phyloP scores from a whole-genome alignment of 345 rosid genomes.

The Camelina neglecta region DNA sequence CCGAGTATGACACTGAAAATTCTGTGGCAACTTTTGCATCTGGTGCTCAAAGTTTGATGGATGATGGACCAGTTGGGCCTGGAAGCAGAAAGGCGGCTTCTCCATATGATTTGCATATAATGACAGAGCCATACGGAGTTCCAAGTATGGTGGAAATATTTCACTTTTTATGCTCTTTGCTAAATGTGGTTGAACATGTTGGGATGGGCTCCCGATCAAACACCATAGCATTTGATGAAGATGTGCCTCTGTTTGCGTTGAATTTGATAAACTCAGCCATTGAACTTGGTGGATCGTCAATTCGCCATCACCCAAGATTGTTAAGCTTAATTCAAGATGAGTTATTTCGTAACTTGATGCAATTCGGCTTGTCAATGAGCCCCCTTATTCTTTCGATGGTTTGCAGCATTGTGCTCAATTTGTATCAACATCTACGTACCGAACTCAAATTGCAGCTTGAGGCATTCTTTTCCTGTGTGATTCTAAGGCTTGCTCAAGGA shows the following conservation, averaged over 20 bases:
- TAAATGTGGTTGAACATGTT: slow-evolving; percentile 77
- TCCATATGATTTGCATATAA: slow-evolving; percentile 74
- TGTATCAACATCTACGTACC: slow-evolving; percentile 82
- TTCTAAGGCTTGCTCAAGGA: slow-evolving; percentile 97
- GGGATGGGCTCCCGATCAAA: slow-evolving; percentile 80
- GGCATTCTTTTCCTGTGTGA: slow-evolving; percentile 98
- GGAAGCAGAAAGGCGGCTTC: slow-evolving; percentile 66
- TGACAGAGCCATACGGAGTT: slow-evolving; percentile 93
- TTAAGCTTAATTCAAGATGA: slow-evolving; percentile 94
- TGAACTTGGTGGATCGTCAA: slow-evolving; percentile 88
- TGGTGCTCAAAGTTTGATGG: slow-evolving; percentile 62
- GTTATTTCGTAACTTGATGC: slow-evolving; percentile 91
- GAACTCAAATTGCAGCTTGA: slow-evolving; percentile 96
- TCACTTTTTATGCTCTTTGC: slow-evolving; percentile 82
- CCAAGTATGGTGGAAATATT: slow-evolving; percentile 99
- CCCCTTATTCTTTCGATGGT: slow-evolving; percentile 97
- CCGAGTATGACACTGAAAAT: slow-evolving; percentile 68
- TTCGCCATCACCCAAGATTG: slow-evolving; percentile 79
- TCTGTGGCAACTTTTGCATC: slow-evolving; percentile 62
- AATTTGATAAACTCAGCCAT: slow-evolving; percentile 93
- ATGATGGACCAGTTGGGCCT: slow-evolving; percentile 63
- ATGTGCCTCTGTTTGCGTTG: slow-evolving; percentile 95
- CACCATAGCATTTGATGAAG: slow-evolving; percentile 89
- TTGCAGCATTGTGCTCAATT: slow-evolving; percentile 90
- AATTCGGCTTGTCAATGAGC: slow-evolving; percentile 93